These are phyloP conservation scores for Ilyonectria sp. DNA, from an alignment of 2,329 filamentous ascomycete species.

Conservation along the genomic window DNA sequence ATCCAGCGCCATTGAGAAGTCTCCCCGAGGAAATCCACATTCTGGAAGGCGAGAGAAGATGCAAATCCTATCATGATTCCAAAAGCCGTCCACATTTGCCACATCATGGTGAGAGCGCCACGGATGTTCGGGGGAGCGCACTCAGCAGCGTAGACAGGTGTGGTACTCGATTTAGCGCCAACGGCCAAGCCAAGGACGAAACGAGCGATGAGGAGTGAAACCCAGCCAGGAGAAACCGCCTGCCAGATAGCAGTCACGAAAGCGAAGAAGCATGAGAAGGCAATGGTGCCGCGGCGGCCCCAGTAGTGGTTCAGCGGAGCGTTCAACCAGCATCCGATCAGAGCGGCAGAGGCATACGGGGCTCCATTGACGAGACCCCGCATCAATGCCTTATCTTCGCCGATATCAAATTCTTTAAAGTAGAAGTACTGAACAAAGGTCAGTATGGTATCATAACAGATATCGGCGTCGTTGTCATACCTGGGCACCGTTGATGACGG, in stretches of 20 bases:
- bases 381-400: conserved; percentile 47
- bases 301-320: conserved; percentile 69
- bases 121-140: conserved; percentile 77
- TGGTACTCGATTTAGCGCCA: conserved; percentile 74
- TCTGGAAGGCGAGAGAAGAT: conserved; percentile 67
- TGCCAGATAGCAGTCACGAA: conserved; percentile 62
- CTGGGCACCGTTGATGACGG: conserved; percentile 70
- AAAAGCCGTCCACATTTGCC: conserved; percentile 63
- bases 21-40: conserved; percentile 62
- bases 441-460: neutral
- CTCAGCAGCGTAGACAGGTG: conserved; percentile 82
- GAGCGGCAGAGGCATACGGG: conserved; percentile 67
- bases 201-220: conserved; percentile 73
- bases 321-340: conserved; percentile 57
- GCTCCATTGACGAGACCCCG: conserved; percentile 69
- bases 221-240: conserved; percentile 63
- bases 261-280: conserved; percentile 71
- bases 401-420: conserved; percentile 52
- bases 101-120: conserved; percentile 85
- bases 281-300: conserved; percentile 75
- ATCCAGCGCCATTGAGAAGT: conserved; percentile 70
- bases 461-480: conserved; percentile 20
- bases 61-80: conserved; percentile 64
- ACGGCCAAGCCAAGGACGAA: conserved; percentile 79
- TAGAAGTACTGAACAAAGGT: conserved; percentile 52